phyloP scores from a whole-genome alignment of 2,329 filamentous ascomycete genomes.

The Apiospora phragmitis region DNA sequence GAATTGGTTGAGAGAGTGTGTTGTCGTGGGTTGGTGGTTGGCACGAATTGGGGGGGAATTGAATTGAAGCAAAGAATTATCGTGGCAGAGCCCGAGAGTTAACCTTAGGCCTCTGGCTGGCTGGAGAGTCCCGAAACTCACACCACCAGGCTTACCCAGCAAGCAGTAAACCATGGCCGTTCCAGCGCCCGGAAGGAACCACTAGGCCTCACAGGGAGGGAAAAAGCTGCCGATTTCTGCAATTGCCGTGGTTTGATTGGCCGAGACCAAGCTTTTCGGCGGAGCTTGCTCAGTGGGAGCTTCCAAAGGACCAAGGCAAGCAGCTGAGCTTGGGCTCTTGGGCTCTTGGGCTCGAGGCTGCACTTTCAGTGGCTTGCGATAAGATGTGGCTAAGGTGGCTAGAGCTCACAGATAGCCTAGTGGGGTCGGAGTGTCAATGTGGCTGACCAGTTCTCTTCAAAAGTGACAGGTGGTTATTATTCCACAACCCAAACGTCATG shows the following conservation, averaged over 20 bases:
- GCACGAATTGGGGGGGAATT: constrained; percentile 12
- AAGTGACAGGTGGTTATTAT: not conserved
- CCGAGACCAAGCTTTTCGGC: not conserved
- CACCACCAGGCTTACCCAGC: not conserved
- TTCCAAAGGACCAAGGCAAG: not conserved
- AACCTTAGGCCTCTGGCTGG: not conserved
- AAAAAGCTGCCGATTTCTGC: not conserved
- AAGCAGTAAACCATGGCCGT: not conserved
- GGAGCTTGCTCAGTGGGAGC: not conserved
- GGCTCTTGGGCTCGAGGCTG: not conserved
- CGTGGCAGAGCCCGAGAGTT: constrained; percentile 9
- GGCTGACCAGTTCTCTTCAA: not conserved
- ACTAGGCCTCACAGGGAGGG: constrained; percentile 1
- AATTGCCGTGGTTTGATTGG: not conserved
- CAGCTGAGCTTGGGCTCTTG: not conserved
- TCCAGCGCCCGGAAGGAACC: constrained; percentile 2
- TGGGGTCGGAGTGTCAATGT: not conserved
- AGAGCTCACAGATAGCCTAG: not conserved
- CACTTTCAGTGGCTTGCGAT: not conserved
- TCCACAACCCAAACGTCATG: not conserved
- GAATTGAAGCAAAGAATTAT: constrained; percentile 12
- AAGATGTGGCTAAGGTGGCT: not conserved
- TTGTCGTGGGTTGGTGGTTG: not conserved
- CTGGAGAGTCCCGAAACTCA: not conserved
- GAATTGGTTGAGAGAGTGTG: constrained; percentile 14